phyloP scores from a whole-genome alignment of 2,329 filamentous ascomycete species.

The Claviceps sp. region DNA sequence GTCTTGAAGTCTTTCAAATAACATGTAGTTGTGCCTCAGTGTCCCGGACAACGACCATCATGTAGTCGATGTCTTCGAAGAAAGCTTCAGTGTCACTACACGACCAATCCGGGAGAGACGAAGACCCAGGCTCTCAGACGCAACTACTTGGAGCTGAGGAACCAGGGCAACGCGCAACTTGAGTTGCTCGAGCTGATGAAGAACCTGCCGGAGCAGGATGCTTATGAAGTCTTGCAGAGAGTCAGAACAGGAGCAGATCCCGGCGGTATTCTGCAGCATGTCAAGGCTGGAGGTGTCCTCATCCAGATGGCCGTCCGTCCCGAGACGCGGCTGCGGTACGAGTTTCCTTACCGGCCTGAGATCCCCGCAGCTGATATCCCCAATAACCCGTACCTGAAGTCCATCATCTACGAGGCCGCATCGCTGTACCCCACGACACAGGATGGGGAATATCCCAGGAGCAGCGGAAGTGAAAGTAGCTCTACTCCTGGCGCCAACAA shows the following conservation, averaged over 20 bases:
- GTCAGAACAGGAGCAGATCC: conserved; percentile 22
- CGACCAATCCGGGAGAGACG: conserved; percentile 10
- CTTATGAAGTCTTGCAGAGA: conserved; percentile 19
- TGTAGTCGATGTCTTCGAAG: conserved; percentile 13
- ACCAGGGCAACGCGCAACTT: conserved; percentile 3
- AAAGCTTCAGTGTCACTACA: conserved; percentile 9
- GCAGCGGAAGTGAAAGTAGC: not conserved
- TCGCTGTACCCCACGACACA: conserved; percentile 4
- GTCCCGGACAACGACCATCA: conserved; percentile 13
- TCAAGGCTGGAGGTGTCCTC: conserved; percentile 22
- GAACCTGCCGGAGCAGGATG: conserved; percentile 15
- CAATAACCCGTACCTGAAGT: conserved; percentile 15
- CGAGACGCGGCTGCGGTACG: conserved; percentile 24
- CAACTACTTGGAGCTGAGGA: conserved; percentile 1
- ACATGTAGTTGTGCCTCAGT: conserved; percentile 8
- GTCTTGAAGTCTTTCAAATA: no score
- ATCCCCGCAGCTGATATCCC: conserved; percentile 9
- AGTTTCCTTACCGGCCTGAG: conserved; percentile 21
- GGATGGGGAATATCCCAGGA: not conserved
- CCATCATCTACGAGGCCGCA: conserved; percentile 14
- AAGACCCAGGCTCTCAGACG: conserved; percentile 9
- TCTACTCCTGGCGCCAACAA: not conserved
- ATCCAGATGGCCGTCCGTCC: conserved; percentile 24
- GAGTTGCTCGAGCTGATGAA: conserved; percentile 11
- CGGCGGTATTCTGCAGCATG: conserved; percentile 18